Percentiles rank a stretch among this genome's conserved stretches.
Evolutionary conservation across 2,329 filamentous ascomycete genomes (phyloP).

Genomic region (Arthrobotrys pseudoclavata): DNA sequence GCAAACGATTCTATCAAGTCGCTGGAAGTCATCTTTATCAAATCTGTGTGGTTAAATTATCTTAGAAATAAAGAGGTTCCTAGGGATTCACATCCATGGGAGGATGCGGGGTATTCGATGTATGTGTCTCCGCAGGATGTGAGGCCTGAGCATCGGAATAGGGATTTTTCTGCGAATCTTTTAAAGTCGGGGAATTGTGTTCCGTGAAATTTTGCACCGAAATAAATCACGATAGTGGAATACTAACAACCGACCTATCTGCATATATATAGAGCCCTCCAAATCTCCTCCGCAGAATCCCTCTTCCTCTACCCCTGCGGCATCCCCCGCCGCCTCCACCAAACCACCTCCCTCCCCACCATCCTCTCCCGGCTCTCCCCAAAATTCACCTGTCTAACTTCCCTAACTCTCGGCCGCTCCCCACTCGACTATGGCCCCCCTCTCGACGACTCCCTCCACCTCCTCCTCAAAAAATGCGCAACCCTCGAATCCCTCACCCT

Average conservation of each 20-base stretch:
- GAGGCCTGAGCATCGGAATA: neutral
- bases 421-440: neutral
- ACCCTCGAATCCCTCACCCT: neutral
- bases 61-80: neutral
- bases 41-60: neutral
- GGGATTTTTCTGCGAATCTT: neutral
- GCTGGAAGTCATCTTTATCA: neutral
- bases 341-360: neutral
- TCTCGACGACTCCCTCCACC: neutral
- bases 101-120: neutral
- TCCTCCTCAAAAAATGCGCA: neutral
- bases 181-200: neutral
- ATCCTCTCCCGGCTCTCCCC: neutral
- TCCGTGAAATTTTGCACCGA: neutral
- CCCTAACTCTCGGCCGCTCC: neutral
- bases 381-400: neutral
- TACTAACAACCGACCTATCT: neutral
- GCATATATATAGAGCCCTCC: neutral
- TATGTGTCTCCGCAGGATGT: neutral
- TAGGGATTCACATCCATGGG: neutral
- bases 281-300: constrained; percentile 3
- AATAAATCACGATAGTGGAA: neutral
- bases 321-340: neutral
- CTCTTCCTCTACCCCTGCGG: neutral
- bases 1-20: neutral